Base-by-base conservation (phyloP, 179 eudicot genomes). In the Sideroxylon spinosum region DNA sequence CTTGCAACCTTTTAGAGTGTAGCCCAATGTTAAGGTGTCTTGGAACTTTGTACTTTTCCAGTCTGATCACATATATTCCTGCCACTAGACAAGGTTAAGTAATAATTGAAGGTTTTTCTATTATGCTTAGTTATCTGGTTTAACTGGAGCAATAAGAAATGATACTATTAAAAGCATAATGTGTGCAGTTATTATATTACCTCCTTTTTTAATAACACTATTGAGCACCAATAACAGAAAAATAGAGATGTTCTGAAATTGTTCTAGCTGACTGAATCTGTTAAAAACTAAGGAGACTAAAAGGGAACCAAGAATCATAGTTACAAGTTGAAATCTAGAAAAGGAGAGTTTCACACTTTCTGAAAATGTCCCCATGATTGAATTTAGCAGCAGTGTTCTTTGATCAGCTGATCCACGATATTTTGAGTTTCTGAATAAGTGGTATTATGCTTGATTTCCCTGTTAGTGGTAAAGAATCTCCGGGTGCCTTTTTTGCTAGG, bases 381-480 rank as follows among this genome's bases (percentile, higher is more conserved):
- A 61, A 61, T 61, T 56, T 29, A 46, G 7, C n/a, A 52, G 29
- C 37, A 60, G 56, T 32, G 50, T 32, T 22, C 26, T 13, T 44
- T 50, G 19, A 12, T 50, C 52, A 22, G 50, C 64, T n/a, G 67
- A 74, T 74, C 52, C n/a, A 37, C 53, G 32, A 44, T 6, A 57
- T 74, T 32, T 74, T 28, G 52, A 12, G 5, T 7, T 28, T 55
- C 13, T 29, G 32, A 37, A n/a, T n/a, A n/a, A 32, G 50, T 74
- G 77, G 37, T 46, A 59, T 56, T 56, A 25, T 59, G 9, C 23
- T 23, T 55, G 23, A 73, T 73, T 73, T 55, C 9, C 65, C 3
- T n/a, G 14, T 74, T 52, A 37, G 50, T 17, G 57, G 14, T 73
- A 74, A 62, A 57, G 68, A 74, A 12, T 74, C 37, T 74, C 20